Conservation (phyloP, 2,329 filamentous ascomycete genomes). For the Aspergillus sp. region DNA sequence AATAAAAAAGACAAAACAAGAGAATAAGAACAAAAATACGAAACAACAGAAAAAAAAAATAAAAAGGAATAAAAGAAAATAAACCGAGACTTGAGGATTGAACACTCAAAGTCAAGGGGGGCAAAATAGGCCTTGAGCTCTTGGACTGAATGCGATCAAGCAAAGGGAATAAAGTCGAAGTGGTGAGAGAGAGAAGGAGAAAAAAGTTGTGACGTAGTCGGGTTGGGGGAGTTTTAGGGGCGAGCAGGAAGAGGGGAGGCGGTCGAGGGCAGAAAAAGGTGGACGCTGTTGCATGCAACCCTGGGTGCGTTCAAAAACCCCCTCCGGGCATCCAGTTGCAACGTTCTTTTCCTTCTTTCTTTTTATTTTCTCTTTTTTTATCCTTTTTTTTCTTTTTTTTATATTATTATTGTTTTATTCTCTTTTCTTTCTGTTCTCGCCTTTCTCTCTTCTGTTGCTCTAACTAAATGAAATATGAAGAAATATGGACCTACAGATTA, state of each 20-base stretch:
- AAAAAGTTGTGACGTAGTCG: constrained; percentile 35
- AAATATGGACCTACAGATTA: too few relatives aligned
- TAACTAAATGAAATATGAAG: too few relatives aligned
- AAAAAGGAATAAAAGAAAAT: constrained; percentile 1
- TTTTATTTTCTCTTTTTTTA: not conserved
- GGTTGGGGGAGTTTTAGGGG: constrained; percentile 31
- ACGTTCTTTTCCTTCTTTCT: constrained; percentile 1
- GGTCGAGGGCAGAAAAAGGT: constrained; percentile 14
- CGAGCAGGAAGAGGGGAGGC: constrained; percentile 18
- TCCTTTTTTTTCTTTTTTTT: constrained; percentile 1
- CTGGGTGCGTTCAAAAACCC: constrained; percentile 17
- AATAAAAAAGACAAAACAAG: constrained; percentile 9
- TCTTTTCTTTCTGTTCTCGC: too few relatives aligned
- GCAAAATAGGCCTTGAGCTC: too few relatives aligned
- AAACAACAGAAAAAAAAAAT: constrained; percentile 3
- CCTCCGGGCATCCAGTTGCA: too few relatives aligned
- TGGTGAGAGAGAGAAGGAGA: constrained; percentile 12
- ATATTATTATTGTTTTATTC: constrained; percentile 1
- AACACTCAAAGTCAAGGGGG: not conserved
- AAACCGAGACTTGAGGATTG: not conserved
- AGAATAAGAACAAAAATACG: constrained; percentile 13
- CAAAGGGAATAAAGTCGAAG: too few relatives aligned
- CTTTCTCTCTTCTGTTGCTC: too few relatives aligned
- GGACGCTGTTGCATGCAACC: constrained; percentile 8
- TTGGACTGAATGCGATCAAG: too few relatives aligned